Percentiles rank a stretch among this genome's conserved stretches.
phyloP scores from a whole-genome alignment of 2,329 filamentous ascomycete species.

The Diaporthe humulicola region DNA sequence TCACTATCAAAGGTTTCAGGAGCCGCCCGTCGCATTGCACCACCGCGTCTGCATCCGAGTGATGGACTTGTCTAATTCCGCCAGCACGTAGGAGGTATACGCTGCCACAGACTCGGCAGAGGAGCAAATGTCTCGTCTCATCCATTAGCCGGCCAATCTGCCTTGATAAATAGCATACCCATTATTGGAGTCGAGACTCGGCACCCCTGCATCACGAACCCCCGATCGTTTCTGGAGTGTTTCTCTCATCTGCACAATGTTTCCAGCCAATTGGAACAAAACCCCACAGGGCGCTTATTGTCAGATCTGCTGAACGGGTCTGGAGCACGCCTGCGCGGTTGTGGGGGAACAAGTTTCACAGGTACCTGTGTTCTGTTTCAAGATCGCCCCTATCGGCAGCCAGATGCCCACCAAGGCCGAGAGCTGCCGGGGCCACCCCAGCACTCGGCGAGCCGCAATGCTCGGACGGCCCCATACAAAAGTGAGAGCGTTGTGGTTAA shows the following conservation, averaged over 20 bases:
- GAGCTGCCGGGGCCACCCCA: conserved; percentile 7
- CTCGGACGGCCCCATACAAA: conserved; percentile 21
- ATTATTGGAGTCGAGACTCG: conserved; percentile 6
- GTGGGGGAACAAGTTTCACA: conserved; percentile 25
- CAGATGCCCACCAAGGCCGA: background rate
- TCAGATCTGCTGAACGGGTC: background rate
- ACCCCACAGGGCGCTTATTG: conserved; percentile 15
- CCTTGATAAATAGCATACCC: background rate
- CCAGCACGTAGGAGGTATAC: background rate
- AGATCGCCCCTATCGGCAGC: conserved; percentile 13
- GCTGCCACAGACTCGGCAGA: background rate
- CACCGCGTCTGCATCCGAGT: conserved; percentile 2
- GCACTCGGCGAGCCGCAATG: conserved; percentile 7
- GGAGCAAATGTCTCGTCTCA: background rate
- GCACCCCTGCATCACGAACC: conserved; percentile 11
- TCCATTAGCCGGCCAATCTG: conserved; percentile 9
- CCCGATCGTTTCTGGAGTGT: conserved; percentile 24
- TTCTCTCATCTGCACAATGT: conserved; percentile 30
- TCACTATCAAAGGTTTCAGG: conserved; percentile 8
- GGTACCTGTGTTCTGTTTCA: conserved; percentile 26
- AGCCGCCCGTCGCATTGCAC: conserved; percentile 13
- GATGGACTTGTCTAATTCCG: background rate
- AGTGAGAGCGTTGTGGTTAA: conserved; percentile 14
- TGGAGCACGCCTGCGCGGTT: background rate
- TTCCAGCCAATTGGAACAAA: conserved; percentile 23